phyloP scores from a whole-genome alignment of 257 asterid genomes.

The Paraleonurus japonicus region DNA sequence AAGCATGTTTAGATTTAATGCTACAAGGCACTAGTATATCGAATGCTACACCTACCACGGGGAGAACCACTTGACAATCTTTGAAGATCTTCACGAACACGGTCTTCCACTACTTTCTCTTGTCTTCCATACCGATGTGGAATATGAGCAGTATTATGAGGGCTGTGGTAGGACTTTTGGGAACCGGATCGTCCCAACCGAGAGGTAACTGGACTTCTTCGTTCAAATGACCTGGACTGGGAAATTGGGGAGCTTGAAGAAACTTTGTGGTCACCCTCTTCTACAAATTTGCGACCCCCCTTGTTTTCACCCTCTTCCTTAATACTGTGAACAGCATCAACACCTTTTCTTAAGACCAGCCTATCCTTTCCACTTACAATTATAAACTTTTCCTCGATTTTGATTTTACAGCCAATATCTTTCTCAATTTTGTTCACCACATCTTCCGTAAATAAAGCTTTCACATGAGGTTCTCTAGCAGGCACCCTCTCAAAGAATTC shows the following conservation, averaged over 20 bases:
- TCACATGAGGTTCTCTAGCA: constrained; percentile 87
- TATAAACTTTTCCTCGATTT: constrained; percentile 88
- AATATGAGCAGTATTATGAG: constrained; percentile 46
- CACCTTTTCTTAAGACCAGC: constrained; percentile 81
- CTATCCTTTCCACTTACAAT: constrained; percentile 98
- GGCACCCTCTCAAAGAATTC: constrained; percentile 96
- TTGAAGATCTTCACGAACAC: constrained; percentile 69
- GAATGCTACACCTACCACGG: constrained; percentile 61
- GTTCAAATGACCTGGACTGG: constrained; percentile 75
- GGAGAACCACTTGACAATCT: constrained; percentile 70
- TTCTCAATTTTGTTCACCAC: constrained; percentile 84
- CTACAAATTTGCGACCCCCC: constrained; percentile 57
- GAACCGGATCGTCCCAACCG: constrained; percentile 63
- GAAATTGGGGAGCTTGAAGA: constrained; percentile 57
- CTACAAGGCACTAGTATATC: too few relatives aligned
- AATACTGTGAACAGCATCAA: constrained; percentile 86
- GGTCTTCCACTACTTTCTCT: constrained; percentile 72
- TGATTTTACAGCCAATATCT: constrained; percentile 91
- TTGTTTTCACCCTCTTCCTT: constrained; percentile 69
- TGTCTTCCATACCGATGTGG: constrained; percentile 62
- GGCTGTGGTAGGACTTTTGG: constrained; percentile 67
- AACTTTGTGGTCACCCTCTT: constrained; percentile 58
- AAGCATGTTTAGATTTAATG: constrained; percentile 8
- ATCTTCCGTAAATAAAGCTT: constrained; percentile 77
- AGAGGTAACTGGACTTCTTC: constrained; percentile 70